phyloP scores from a whole-genome alignment of 2,329 filamentous ascomycete species.

The Verticillium nonalfalfae region DNA sequence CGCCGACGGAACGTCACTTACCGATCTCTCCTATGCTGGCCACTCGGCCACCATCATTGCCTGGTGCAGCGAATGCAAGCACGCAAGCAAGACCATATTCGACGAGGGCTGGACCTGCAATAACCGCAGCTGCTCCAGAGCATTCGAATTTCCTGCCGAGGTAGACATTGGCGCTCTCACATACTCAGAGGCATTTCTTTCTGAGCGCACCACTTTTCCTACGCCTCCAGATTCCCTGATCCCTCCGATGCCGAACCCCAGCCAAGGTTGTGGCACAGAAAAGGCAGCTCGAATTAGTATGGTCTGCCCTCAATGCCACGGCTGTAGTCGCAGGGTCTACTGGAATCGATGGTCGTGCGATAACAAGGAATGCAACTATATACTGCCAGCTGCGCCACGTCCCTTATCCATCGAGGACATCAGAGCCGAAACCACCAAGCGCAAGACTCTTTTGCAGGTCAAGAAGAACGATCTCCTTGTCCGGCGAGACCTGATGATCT shows the following conservation, averaged over 20 bases:
- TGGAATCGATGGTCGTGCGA: constrained; percentile 61
- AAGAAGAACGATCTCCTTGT: constrained; percentile 11
- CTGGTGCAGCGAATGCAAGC: constrained; percentile 26
- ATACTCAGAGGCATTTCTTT: constrained; percentile 54
- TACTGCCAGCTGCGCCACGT: constrained; percentile 21
- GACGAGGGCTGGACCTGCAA: constrained; percentile 20
- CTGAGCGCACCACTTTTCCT: constrained; percentile 39
- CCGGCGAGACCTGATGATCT: background rate
- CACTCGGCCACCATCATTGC: constrained; percentile 2
- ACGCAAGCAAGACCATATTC: constrained; percentile 28
- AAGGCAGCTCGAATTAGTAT: constrained; percentile 53
- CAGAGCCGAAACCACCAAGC: constrained; percentile 3
- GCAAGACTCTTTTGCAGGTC: background rate
- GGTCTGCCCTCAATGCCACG: constrained; percentile 57
- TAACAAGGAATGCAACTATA: constrained; percentile 41
- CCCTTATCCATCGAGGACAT: constrained; percentile 15
- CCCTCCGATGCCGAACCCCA: constrained; percentile 28
- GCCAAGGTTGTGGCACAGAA: constrained; percentile 35
- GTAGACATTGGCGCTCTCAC: constrained; percentile 23
- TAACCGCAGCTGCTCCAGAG: constrained; percentile 34
- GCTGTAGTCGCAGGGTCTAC: constrained; percentile 52
- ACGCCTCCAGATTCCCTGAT: constrained; percentile 26
- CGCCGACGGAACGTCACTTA: constrained; percentile 7
- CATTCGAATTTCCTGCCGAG: constrained; percentile 34
- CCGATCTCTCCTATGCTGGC: constrained; percentile 7